A percentile compares a stretch with the other conserved stretches of the same genome.
Conservation (phyloP, 306 rosid genomes). For the Cicer yamashitae region DNA sequence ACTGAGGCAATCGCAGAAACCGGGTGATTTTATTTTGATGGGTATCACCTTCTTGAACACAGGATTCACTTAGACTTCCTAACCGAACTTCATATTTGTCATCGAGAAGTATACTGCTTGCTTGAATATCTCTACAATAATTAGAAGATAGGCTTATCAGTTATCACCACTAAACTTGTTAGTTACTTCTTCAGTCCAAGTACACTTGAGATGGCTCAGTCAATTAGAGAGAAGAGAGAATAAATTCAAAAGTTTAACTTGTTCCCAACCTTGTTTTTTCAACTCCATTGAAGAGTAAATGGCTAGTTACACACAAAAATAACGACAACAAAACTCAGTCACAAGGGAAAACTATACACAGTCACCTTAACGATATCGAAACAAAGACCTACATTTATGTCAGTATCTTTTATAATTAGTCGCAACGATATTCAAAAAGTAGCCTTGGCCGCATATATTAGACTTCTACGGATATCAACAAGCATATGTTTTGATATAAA, state of each 20-base stretch:
- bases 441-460: slow-evolving; percentile 9
- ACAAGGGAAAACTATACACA: background rate
- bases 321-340: slow-evolving; percentile 29
- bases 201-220: slow-evolving; percentile 15
- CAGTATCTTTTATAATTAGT: slow-evolving; percentile 14
- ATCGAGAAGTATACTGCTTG: slow-evolving; percentile 93
- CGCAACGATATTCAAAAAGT: background rate
- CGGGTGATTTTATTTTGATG: slow-evolving; percentile 83
- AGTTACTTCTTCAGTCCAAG: slow-evolving; percentile 13
- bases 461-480: background rate
- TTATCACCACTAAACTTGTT: background rate
- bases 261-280: slow-evolving; percentile 28
- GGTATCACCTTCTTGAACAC: slow-evolving; percentile 83
- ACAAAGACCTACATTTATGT: slow-evolving; percentile 21
- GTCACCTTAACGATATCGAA: slow-evolving; percentile 19
- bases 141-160: slow-evolving; percentile 48
- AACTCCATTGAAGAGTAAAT: slow-evolving; percentile 16
- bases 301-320: slow-evolving; percentile 9
- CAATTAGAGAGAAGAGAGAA: slow-evolving; percentile 9
- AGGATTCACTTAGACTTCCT: slow-evolving; percentile 84
- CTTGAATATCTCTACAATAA: slow-evolving; percentile 84
- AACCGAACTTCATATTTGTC: slow-evolving; percentile 94
- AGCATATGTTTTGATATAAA: slow-evolving; percentile 2
- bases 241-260: slow-evolving; percentile 7
- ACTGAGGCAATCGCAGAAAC: slow-evolving; percentile 65